Conservation (phyloP, 2,329 filamentous ascomycete genomes). For the Pezicula rhizophila region DNA sequence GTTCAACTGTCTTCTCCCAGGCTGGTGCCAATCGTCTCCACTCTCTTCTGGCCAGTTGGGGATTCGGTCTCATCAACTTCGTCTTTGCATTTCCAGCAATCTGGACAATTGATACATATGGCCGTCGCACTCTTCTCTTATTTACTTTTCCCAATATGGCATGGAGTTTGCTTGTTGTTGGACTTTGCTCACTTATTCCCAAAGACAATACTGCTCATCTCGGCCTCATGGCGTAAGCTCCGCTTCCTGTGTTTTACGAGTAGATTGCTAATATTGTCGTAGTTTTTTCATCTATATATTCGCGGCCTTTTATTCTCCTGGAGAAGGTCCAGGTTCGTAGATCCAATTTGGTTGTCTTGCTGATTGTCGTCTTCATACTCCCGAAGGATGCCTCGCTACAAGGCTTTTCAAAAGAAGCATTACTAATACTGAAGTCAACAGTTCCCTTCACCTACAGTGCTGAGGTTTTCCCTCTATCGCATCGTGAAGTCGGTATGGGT, state of each 20-base stretch:
- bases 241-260: not conserved
- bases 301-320: slow-evolving; percentile 56
- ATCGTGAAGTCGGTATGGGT: slow-evolving; percentile 67
- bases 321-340: slow-evolving; percentile 47
- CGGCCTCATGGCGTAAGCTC: slow-evolving; percentile 40
- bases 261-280: not conserved
- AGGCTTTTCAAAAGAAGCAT: too few relatives aligned
- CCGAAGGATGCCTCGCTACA: too few relatives aligned
- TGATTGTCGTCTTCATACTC: too few relatives aligned
- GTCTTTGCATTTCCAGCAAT: slow-evolving; percentile 59
- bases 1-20: slow-evolving; percentile 51
- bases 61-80: slow-evolving; percentile 59
- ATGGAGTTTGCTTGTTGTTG: slow-evolving; percentile 53
- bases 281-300: slow-evolving; percentile 50
- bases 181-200: slow-evolving; percentile 47
- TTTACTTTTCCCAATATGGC: slow-evolving; percentile 63
- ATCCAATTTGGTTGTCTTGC: too few relatives aligned
- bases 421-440: too few relatives aligned
- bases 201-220: slow-evolving; percentile 33
- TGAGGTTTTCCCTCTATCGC: slow-evolving; percentile 64
- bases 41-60: slow-evolving; percentile 55
- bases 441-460: slow-evolving; percentile 65
- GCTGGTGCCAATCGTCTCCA: slow-evolving; percentile 48
- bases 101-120: slow-evolving; percentile 60
- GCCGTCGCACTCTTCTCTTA: slow-evolving; percentile 51